These are phyloP conservation scores for Adansonia digitata DNA, from an alignment of 345 rosid genomes.

Conservation along the genomic window DNA sequence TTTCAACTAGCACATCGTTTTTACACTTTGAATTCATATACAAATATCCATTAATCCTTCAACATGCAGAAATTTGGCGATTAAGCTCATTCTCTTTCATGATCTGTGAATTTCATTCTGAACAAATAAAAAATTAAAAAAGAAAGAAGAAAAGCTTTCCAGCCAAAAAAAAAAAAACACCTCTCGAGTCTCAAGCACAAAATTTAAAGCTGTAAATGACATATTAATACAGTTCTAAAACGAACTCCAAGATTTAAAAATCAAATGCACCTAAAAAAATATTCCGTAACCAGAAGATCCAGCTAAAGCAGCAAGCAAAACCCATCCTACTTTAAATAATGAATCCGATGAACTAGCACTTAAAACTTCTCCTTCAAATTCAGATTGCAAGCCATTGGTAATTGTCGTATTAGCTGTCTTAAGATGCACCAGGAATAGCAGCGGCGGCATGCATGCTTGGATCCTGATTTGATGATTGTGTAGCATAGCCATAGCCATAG, in stretches of 20 bases:
- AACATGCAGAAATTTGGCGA: not conserved
- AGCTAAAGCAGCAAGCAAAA: slow-evolving; percentile 19
- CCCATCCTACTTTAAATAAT: slow-evolving; percentile 22
- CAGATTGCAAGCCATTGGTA: slow-evolving; percentile 15
- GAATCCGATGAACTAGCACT: slow-evolving; percentile 9
- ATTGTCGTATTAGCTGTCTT: not conserved
- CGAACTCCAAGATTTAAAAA: slow-evolving; percentile 19
- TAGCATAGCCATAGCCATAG: slow-evolving; percentile 55
- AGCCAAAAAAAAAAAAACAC: not conserved
- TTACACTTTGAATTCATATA: too few relatives aligned
- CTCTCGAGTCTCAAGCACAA: slow-evolving; percentile 25
- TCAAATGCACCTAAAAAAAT: slow-evolving; percentile 43
- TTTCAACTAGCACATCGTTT: too few relatives aligned
- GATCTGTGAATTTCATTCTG: not conserved
- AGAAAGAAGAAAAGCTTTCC: not conserved
- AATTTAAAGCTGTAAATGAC: slow-evolving; percentile 13
- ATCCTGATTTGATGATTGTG: slow-evolving; percentile 40
- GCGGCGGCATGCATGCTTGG: slow-evolving; percentile 49
- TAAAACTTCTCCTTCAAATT: slow-evolving; percentile 10
- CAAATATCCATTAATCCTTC: too few relatives aligned
- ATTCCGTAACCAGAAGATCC: slow-evolving; percentile 24
- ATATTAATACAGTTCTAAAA: slow-evolving; percentile 27
- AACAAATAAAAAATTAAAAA: not conserved
- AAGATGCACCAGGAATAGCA: slow-evolving; percentile 70
- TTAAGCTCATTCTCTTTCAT: not conserved